A percentile compares a stretch with the other conserved stretches of the same genome.
Conservation (phyloP, 257 asterid genomes). For the Salvia hispanica region DNA sequence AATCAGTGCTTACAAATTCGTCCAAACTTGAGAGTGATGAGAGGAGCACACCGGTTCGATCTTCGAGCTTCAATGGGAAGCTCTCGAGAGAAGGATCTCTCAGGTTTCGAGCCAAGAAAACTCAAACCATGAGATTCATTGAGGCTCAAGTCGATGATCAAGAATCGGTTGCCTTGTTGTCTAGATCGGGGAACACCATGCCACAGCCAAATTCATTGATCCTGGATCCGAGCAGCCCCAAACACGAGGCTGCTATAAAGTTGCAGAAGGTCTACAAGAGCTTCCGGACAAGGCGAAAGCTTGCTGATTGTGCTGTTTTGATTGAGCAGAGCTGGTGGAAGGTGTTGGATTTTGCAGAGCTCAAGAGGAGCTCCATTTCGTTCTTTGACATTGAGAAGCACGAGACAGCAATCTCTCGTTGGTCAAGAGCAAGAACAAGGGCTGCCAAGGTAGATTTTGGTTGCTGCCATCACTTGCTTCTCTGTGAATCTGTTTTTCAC, state of each 20-base stretch:
- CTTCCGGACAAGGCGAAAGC: constrained; percentile 82
- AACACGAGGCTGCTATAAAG: constrained; percentile 80
- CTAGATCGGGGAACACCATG: constrained; percentile 29
- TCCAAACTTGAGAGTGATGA: constrained; percentile 38
- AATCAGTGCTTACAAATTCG: constrained; percentile 52
- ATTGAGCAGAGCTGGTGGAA: constrained; percentile 98
- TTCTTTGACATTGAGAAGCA: constrained; percentile 84
- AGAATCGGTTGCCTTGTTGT: constrained; percentile 27
- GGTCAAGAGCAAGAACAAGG: constrained; percentile 92
- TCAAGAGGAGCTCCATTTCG: constrained; percentile 89
- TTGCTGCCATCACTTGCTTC: background rate
- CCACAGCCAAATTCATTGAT: constrained; percentile 32
- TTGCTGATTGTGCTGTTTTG: constrained; percentile 93
- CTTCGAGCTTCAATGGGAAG: constrained; percentile 46
- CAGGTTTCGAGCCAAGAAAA: constrained; percentile 41
- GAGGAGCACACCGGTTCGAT: constrained; percentile 35
- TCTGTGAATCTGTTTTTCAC: background rate
- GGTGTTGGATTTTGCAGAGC: constrained; percentile 82
- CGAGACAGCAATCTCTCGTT: constrained; percentile 86
- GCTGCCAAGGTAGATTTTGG: constrained; percentile 77
- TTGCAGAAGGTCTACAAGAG: constrained; percentile 92
- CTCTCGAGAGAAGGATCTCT: constrained; percentile 39
- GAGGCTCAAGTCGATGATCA: constrained; percentile 35
- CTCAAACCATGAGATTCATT: constrained; percentile 8
- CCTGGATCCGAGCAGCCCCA: constrained; percentile 54